Base-by-base conservation (phyloP, 805 yeast genomes). In the Saccharomycopsis sp. region DNA sequence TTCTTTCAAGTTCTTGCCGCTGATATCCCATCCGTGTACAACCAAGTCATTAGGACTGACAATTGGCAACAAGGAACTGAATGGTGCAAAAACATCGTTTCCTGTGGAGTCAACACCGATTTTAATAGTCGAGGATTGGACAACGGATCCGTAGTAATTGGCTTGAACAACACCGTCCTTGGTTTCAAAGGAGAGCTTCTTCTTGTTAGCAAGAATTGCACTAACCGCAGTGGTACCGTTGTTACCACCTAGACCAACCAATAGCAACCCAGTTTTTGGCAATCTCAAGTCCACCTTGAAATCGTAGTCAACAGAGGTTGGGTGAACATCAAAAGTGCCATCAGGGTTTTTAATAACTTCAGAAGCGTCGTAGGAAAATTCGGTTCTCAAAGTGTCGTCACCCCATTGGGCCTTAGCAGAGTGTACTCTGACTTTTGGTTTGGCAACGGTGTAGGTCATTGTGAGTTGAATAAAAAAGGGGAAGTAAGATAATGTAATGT, bases 191-290 rank as follows among this genome's bases (percentile, higher is more conserved):
- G 81, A 73, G 62, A 91, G 71, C 62, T 87, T 79, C 70, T 88
- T 79, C 67, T 85, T 89, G 78, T 91, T 91, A 60, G 97, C 96
- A 64, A 87, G 80, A 54, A 85, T 78, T 8, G 97, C 85, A 51
- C 92, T 91, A 56, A 91, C 82, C 63, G 92, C 79, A 14, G 98
- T 91, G 59, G 97, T 80, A 72, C 97, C 98, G 69, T 91, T 91
- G 79, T 91, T 91, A 73, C 98, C 98, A 66, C 97, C 97, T 64
- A 91, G 79, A 65, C 98, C 98, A 40, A 91, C 97, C 62, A 92
- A 79, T 83, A 91, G 73, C 62, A 91, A 77, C 66, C 98, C 98
- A 53, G 90, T 80, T 72, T 86, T 90, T 65, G 97, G 96, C 50
- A 85, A 82, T 58, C 78, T 79, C 69, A 89, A 79, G 65, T 90